phyloP scores from a whole-genome alignment of 2,329 filamentous ascomycete species.

The Colletotrichum sp. region DNA sequence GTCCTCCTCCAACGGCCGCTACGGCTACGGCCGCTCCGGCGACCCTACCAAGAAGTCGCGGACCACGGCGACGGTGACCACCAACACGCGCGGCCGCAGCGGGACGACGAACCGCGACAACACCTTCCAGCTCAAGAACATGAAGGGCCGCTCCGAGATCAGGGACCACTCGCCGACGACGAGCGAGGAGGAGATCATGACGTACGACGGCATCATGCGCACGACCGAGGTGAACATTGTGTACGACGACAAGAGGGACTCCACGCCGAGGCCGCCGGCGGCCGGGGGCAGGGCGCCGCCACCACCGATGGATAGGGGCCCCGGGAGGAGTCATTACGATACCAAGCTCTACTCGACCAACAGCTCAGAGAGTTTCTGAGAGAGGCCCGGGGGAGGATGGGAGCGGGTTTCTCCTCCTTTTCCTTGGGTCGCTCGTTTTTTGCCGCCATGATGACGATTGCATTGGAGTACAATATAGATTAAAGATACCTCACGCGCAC shows the following conservation, averaged over 20 bases:
- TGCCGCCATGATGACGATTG: not conserved
- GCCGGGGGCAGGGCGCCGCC: not conserved
- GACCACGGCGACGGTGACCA: not conserved
- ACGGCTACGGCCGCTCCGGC: conserved; percentile 4
- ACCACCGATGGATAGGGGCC: not conserved
- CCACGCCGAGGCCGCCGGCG: not conserved
- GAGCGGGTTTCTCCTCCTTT: not conserved
- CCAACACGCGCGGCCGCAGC: not conserved
- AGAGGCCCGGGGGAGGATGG: not conserved
- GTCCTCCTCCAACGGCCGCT: conserved; percentile 19
- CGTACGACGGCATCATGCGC: conserved; percentile 42
- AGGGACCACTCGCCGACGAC: conserved; percentile 36
- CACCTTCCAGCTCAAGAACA: conserved; percentile 13
- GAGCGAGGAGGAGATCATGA: conserved; percentile 46
- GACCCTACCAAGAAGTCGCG: not conserved
- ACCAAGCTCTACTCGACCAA: not conserved
- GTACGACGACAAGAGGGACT: not conserved
- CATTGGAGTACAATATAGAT: not conserved
- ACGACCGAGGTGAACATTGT: conserved; percentile 12
- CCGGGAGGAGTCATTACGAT: not conserved
- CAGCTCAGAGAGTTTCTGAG: not conserved
- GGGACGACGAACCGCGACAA: not conserved
- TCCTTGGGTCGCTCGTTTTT: not conserved
- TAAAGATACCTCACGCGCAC: not conserved
- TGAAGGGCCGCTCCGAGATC: conserved; percentile 38